Percentiles rank a stretch among this genome's conserved stretches.
Evolutionary conservation across 495 filamentous ascomycete species (phyloP).

Genomic region (Xylaria bambusicola): DNA sequence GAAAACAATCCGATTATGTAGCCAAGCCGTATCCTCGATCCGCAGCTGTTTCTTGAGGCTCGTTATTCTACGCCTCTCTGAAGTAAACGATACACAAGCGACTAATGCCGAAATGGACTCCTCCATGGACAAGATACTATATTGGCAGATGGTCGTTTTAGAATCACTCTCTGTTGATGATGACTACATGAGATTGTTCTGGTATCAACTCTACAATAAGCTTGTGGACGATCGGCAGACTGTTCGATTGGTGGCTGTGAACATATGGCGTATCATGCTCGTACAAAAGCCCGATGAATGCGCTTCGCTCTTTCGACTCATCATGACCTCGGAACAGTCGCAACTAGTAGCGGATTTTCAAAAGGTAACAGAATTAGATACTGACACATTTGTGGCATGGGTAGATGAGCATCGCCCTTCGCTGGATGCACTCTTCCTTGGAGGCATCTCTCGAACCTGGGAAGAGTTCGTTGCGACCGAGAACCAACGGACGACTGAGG

Average conservation of each 20-base stretch:
- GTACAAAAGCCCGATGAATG: constrained; percentile 93
- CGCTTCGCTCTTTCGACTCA: constrained; percentile 67
- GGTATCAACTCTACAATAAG: constrained; percentile 86
- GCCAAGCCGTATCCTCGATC: constrained; percentile 72
- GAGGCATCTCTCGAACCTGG: constrained; percentile 76
- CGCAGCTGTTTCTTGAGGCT: constrained; percentile 73
- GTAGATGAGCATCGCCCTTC: constrained; percentile 79
- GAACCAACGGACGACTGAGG: constrained; percentile 74
- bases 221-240: constrained; percentile 63
- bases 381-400: constrained; percentile 83
- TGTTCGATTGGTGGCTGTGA: constrained; percentile 76
- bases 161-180: constrained; percentile 71
- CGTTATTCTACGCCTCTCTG: constrained; percentile 77
- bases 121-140: constrained; percentile 80
- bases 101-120: constrained; percentile 59
- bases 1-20: constrained; percentile 88
- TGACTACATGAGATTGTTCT: constrained; percentile 76
- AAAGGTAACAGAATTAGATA: constrained; percentile 82
- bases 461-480: constrained; percentile 79
- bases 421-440: constrained; percentile 79
- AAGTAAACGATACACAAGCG: constrained; percentile 66
- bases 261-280: constrained; percentile 85
- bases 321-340: constrained; percentile 66
- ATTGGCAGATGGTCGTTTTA: constrained; percentile 94
- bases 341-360: constrained; percentile 76